These are phyloP conservation scores for Sanguinoderma infundibulare DNA, from an alignment of 1,284 basidiomycete species.

Conservation along the genomic window DNA sequence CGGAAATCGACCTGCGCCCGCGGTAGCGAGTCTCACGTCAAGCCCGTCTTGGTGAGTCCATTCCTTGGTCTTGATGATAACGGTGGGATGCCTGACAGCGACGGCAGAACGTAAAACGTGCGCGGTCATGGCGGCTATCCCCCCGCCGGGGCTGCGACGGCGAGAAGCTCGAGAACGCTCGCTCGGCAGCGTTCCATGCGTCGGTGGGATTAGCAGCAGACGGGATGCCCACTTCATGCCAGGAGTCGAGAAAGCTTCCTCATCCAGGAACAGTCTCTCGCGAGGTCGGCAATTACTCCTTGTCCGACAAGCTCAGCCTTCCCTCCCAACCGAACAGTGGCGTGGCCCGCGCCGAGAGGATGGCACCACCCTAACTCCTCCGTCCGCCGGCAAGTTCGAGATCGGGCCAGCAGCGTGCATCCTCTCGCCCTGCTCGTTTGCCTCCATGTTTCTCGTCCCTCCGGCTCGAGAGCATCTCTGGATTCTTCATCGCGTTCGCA, in stretches of 20 bases:
- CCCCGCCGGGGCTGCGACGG: not conserved
- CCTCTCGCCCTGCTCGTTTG: not conserved
- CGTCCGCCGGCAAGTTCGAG: conserved; percentile 18
- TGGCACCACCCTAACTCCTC: conserved; percentile 5
- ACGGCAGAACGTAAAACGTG: conserved; percentile 6
- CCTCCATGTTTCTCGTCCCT: not conserved
- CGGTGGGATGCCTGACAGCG: not conserved
- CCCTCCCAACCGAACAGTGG: conserved; percentile 1
- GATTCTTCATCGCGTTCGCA: not conserved
- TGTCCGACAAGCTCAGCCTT: conserved; percentile 13
- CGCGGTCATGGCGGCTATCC: not conserved
- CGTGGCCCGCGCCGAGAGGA: not conserved
- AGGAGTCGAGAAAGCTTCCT: not conserved
- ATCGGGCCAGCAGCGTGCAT: conserved; percentile 7
- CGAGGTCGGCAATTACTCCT: not conserved
- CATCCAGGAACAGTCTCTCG: conserved; percentile 3
- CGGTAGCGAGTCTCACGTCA: conserved; percentile 1
- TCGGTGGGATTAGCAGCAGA: conserved; percentile 6
- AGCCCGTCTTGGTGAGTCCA: not conserved
- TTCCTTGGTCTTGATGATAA: not conserved
- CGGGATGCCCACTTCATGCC: not conserved
- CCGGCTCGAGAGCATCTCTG: not conserved
- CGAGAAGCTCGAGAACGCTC: not conserved
- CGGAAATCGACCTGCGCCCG: not conserved
- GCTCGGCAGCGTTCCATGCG: conserved; percentile 1